These are phyloP conservation scores for Barnettozyma californica DNA, from an alignment of 805 yeast genomes.

Conservation along the genomic window DNA sequence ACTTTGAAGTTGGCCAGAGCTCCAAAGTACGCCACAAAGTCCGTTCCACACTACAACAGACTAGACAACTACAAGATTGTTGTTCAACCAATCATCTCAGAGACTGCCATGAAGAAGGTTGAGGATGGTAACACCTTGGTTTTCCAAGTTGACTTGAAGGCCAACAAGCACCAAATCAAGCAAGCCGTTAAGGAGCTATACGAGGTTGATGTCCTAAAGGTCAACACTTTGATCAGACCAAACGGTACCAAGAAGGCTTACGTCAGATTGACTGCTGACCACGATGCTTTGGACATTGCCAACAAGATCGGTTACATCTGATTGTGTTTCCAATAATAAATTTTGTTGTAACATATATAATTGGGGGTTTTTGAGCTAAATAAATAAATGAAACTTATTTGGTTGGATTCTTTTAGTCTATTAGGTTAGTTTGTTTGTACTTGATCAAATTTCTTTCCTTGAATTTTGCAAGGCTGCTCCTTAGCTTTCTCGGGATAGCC, in stretches of 20 bases:
- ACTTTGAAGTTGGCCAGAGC: conserved; percentile 89
- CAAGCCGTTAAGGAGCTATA: conserved; percentile 96
- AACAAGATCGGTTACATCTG: conserved; percentile 99
- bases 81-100: conserved; percentile 93
- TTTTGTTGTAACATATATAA: conserved; percentile 9
- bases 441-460: too few species aligned
- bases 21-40: conserved; percentile 92
- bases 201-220: conserved; percentile 89
- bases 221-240: conserved; percentile 97
- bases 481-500: too few species aligned
- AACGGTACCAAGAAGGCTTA: conserved; percentile 99
- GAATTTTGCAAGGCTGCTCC: too few species aligned
- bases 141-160: conserved; percentile 93
- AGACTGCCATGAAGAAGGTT: conserved; percentile 98
- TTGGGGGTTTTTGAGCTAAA: conserved; percentile 2
- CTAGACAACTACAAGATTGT: conserved; percentile 92
- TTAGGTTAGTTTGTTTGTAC: too few species aligned
- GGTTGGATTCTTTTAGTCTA: neutral
- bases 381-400: neutral
- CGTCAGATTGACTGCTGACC: conserved; percentile 97
- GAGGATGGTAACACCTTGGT: conserved; percentile 99
- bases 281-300: conserved; percentile 99
- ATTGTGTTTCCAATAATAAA: conserved; percentile 28
- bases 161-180: conserved; percentile 99
- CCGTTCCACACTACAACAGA: conserved; percentile 97